phyloP scores from a whole-genome alignment of 176 grass and related monocot species.

The Typha latifolia region DNA sequence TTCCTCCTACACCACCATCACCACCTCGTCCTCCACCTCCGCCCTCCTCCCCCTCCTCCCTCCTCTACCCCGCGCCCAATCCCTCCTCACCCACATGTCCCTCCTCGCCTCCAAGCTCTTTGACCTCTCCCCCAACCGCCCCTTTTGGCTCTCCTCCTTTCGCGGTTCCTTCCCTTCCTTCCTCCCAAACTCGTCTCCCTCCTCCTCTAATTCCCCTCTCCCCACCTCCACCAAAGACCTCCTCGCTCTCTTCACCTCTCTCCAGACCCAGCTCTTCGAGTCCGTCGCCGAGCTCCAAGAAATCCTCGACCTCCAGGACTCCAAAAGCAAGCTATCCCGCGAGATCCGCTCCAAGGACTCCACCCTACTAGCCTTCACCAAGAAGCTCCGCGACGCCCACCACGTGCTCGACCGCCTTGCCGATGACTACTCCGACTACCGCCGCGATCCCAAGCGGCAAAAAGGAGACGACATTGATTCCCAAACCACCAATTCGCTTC shows the following conservation, averaged over 20 bases:
- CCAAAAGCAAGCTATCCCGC: constrained; percentile 32
- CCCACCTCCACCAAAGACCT: constrained; percentile 58
- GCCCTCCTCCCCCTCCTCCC: constrained; percentile 75
- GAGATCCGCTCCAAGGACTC: constrained; percentile 62
- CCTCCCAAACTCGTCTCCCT: constrained; percentile 31
- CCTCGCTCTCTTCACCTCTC: constrained; percentile 51
- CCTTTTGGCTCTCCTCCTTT: constrained; percentile 68
- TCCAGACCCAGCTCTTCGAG: constrained; percentile 89
- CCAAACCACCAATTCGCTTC: constrained; percentile 37
- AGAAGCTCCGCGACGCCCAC: constrained; percentile 85
- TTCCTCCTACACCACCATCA: background rate
- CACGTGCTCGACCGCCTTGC: constrained; percentile 84
- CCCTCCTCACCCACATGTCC: constrained; percentile 68
- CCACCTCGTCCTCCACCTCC: constrained; percentile 33
- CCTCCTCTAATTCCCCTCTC: constrained; percentile 20
- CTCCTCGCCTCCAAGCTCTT: constrained; percentile 75
- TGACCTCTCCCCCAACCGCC: constrained; percentile 68
- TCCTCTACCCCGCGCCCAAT: constrained; percentile 74
- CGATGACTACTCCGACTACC: constrained; percentile 90
- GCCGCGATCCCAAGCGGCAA: constrained; percentile 43
- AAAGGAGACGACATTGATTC: no score
- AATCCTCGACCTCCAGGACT: constrained; percentile 84
- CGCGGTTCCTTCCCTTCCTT: constrained; percentile 66
- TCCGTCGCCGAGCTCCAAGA: constrained; percentile 79
- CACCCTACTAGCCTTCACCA: constrained; percentile 58